phyloP scores from a whole-genome alignment of 495 filamentous ascomycete genomes.

The Lasiosphaeris hirsuta region DNA sequence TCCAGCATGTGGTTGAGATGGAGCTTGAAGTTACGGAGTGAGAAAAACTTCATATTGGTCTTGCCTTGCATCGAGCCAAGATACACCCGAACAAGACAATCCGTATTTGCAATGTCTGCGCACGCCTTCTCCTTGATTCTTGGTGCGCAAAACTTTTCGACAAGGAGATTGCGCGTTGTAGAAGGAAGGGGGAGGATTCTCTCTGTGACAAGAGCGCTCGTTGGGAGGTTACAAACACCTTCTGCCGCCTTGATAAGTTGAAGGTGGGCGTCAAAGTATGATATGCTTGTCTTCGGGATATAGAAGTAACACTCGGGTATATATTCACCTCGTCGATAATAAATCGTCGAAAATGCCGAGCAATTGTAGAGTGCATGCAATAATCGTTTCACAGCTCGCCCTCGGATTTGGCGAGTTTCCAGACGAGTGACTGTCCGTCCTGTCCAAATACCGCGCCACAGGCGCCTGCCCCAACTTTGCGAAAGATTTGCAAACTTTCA shows the following conservation, averaged over 20 bases:
- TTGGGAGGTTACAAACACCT: slow-evolving; percentile 7
- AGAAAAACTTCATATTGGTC: slow-evolving; percentile 10
- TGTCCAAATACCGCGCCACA: slow-evolving; percentile 17
- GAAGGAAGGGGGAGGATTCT: slow-evolving; percentile 11
- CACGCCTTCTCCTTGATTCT: slow-evolving; percentile 8
- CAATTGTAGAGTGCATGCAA: background rate
- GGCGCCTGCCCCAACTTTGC: slow-evolving; percentile 22
- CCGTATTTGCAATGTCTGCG: slow-evolving; percentile 16
- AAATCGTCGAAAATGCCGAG: background rate
- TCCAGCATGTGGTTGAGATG: slow-evolving; percentile 19
- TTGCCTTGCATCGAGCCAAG: slow-evolving; percentile 20
- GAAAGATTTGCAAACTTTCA: background rate
- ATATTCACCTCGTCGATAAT: slow-evolving; percentile 4
- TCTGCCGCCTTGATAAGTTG: background rate
- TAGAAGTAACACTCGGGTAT: slow-evolving; percentile 3
- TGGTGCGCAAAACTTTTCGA: slow-evolving; percentile 27
- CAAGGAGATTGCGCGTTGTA: slow-evolving; percentile 10
- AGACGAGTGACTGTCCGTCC: background rate
- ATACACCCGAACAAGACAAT: slow-evolving; percentile 30
- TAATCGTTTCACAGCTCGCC: slow-evolving; percentile 18
- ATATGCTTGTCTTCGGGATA: background rate
- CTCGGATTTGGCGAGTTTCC: slow-evolving; percentile 13
- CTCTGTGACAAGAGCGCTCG: slow-evolving; percentile 4
- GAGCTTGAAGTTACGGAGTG: slow-evolving; percentile 18
- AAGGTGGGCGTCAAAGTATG: background rate